Base-by-base conservation (phyloP, 1,284 basidiomycete genomes). In the Boletus semigastroideus region DNA sequence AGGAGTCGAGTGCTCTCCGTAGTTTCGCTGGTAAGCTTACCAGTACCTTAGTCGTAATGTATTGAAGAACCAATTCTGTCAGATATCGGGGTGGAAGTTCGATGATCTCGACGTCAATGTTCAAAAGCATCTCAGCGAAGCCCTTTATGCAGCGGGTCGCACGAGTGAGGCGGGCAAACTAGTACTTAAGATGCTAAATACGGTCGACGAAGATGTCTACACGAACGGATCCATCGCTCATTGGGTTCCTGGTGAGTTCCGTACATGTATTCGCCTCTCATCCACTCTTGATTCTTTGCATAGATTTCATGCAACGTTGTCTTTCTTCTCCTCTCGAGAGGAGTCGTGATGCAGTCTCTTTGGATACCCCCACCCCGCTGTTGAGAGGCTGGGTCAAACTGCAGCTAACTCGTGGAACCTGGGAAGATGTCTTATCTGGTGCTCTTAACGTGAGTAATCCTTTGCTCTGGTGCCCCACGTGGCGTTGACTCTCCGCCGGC, bases 391-490 rank as follows among this genome's bases (percentile, higher is more conserved):
- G 55, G 55, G 39, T 36, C 9, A 48, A 38, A 22, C 5, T 42
- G 5, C 47, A 28, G 27, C 13, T 57, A n/a, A 4, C 6, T 3
- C 14, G 4, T 19, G 13, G 38, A 0, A 42, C 49, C 5, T 56
- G 55, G 55, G 27, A 33, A 22, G 36, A 57, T 20, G 42, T 38
- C 14, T 39, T 56, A 42, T 13, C 33, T 81, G 9, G 77, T 78
- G 8, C 60, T 55, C 65, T 76, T 6, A 19, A 2, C 12, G 51
- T 53, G 37, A 30, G 51, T 19, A 25, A n/a, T 17, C 14, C 1
- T 22, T 40, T 12, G 3, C 9, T 49, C 22, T 40, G 6, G 17
- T 34, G 20, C 31, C 25, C 14, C 9, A 34, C 38, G 13, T 28
- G 28, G 38, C 13, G 22, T 20, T 49, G 22, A 51, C 22, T 14